These are phyloP conservation scores for Stevia rebaudiana DNA, from an alignment of 140 eudicot species.

Conservation along the genomic window DNA sequence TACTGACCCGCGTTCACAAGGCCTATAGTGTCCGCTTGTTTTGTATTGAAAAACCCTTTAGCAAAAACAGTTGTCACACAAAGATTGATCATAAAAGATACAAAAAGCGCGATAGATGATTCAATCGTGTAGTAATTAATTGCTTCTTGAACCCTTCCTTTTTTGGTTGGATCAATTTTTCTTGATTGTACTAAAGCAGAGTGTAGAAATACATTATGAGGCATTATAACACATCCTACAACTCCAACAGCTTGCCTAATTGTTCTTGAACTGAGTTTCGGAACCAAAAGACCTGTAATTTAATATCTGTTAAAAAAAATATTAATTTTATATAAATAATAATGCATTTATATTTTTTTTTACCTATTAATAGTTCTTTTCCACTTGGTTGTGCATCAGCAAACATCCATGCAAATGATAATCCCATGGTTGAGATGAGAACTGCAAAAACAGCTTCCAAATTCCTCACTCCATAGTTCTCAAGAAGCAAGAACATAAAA, in stretches of 20 bases:
- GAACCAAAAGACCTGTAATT: constrained; percentile 69
- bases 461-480: constrained; percentile 59
- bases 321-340: background rate
- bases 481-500: constrained; percentile 55
- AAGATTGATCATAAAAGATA: constrained; percentile 75
- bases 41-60: constrained; percentile 76
- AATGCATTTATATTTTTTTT: too few relatives aligned
- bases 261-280: constrained; percentile 81
- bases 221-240: constrained; percentile 92
- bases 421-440: constrained; percentile 55
- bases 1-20: constrained; percentile 78
- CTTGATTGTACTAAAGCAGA: constrained; percentile 93
- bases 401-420: constrained; percentile 60
- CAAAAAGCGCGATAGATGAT: constrained; percentile 66
- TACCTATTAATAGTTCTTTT: constrained; percentile 48
- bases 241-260: constrained; percentile 93
- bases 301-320: constrained; percentile 1
- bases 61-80: constrained; percentile 89
- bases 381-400: constrained; percentile 50
- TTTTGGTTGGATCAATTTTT: constrained; percentile 57
- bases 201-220: constrained; percentile 83
- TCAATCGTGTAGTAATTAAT: constrained; percentile 79
- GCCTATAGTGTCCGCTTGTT: constrained; percentile 69
- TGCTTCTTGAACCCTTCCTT: constrained; percentile 80
- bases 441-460: constrained; percentile 64